phyloP scores from a whole-genome alignment of 805 yeast genomes.

The Cyberlindnera euphorbiae region DNA sequence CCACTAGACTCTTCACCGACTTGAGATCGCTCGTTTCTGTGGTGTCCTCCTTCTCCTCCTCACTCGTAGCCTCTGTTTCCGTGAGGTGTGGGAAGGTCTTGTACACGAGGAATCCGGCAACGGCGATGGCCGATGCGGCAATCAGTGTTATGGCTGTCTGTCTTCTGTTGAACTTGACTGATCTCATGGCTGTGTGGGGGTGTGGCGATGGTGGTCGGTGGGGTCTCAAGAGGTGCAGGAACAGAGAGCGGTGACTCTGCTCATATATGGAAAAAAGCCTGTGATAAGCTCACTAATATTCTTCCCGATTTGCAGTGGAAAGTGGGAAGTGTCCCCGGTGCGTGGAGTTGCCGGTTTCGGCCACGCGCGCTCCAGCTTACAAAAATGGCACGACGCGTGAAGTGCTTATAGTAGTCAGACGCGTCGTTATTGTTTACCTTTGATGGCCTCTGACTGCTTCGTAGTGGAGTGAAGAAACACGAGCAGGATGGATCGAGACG shows the following conservation, averaged over 20 bases:
- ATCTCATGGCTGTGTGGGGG: constrained; percentile 6
- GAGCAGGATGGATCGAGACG: constrained; percentile 17
- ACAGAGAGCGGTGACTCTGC: too few species aligned
- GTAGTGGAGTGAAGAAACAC: background rate
- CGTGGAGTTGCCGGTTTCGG: too few species aligned
- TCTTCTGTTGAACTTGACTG: constrained; percentile 14
- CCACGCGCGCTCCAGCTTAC: too few species aligned
- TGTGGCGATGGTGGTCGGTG: background rate
- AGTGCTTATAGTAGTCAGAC: too few species aligned
- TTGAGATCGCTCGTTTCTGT: constrained; percentile 1
- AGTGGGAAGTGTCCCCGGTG: too few species aligned
- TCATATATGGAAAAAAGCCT: too few species aligned
- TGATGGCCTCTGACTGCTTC: too few species aligned
- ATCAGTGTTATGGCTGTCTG: constrained; percentile 9
- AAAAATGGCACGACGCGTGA: too few species aligned
- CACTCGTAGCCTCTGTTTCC: constrained; percentile 2
- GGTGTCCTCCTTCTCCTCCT: background rate
- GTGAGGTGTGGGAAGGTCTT: constrained; percentile 18
- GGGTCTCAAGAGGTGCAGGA: too few species aligned
- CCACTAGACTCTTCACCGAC: constrained; percentile 3
- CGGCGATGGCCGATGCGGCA: constrained; percentile 14
- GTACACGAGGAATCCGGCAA: constrained; percentile 14
- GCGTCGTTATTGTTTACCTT: too few species aligned
- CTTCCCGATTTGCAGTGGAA: too few species aligned
- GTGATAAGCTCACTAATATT: too few species aligned